A percentile compares a stretch with the other conserved stretches of the same genome.
Conservation (phyloP, 257 asterid species). For the Petunia secreta region DNA sequence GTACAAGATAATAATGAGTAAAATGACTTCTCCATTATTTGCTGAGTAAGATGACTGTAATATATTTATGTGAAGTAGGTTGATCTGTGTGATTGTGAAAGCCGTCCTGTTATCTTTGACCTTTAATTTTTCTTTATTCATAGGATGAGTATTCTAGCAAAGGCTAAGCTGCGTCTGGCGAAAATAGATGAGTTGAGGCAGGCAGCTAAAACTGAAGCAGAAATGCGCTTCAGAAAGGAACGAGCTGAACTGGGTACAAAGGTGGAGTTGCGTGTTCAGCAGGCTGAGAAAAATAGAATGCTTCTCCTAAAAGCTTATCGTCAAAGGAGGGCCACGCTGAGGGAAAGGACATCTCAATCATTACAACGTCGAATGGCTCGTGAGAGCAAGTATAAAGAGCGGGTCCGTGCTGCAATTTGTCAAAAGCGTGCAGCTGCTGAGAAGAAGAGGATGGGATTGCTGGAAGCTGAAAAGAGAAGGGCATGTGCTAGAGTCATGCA, state of each 20-base stretch:
- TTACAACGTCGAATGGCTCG: conserved; percentile 66
- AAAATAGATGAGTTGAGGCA: conserved; percentile 86
- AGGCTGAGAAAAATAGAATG: conserved; percentile 91
- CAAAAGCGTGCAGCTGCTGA: conserved; percentile 97
- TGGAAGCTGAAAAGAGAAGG: conserved; percentile 88
- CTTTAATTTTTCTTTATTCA: background rate
- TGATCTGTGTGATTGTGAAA: background rate
- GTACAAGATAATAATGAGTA: background rate
- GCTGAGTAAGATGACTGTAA: background rate
- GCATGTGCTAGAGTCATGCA: conserved; percentile 76
- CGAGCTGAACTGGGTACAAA: conserved; percentile 84
- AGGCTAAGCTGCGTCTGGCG: conserved; percentile 85
- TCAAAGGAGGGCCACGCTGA: conserved; percentile 77
- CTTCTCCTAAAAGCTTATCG: conserved; percentile 73
- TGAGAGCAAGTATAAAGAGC: conserved; percentile 89
- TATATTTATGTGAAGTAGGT: background rate
- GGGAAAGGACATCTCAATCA: conserved; percentile 91
- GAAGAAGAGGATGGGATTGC: conserved; percentile 72
- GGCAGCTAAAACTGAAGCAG: conserved; percentile 80
- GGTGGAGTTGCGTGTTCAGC: conserved; percentile 77
- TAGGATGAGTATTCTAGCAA: conserved; percentile 79
- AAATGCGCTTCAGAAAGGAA: conserved; percentile 74
- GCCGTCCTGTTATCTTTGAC: background rate
- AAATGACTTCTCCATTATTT: background rate
- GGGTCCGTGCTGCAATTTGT: conserved; percentile 74